Conservation (phyloP, 2,329 filamentous ascomycete genomes). For the Fusarium sp. region DNA sequence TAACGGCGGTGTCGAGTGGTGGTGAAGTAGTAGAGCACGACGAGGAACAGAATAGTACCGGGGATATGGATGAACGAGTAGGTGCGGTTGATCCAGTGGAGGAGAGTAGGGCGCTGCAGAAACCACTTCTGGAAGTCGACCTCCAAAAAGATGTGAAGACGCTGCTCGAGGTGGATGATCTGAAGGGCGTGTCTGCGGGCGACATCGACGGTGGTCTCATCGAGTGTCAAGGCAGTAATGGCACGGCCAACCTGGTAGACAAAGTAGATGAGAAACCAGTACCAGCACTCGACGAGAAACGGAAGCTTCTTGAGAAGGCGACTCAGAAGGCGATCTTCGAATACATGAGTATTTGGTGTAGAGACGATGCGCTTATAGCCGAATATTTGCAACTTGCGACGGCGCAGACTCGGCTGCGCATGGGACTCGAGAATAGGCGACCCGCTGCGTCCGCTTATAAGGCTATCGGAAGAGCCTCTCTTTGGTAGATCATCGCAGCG, state of each 20-base stretch:
- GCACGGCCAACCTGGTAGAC: conserved; percentile 80
- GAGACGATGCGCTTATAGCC: conserved; percentile 47
- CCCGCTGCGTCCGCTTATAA: conserved; percentile 42
- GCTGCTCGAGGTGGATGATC: conserved; percentile 73
- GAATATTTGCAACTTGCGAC: conserved; percentile 50
- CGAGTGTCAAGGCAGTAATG: conserved; percentile 75
- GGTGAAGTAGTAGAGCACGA: conserved; percentile 75
- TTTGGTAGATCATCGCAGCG: conserved; percentile 48
- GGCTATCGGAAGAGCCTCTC: conserved; percentile 42
- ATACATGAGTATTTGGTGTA: conserved; percentile 50
- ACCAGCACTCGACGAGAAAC: conserved; percentile 80
- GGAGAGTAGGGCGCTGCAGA: conserved; percentile 61
- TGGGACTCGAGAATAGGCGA: conserved; percentile 44
- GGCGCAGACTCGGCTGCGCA: conserved; percentile 47
- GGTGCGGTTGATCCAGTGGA: conserved; percentile 76
- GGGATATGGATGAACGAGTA: conserved; percentile 85
- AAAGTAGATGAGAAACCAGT: conserved; percentile 82
- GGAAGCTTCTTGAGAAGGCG: conserved; percentile 74
- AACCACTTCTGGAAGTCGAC: conserved; percentile 68
- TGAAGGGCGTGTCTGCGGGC: conserved; percentile 75
- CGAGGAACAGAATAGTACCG: conserved; percentile 75
- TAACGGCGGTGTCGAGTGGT: conserved; percentile 66
- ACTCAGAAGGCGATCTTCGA: conserved; percentile 48
- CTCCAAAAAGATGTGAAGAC: conserved; percentile 73
- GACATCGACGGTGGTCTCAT: conserved; percentile 74